Evolutionary conservation across 1,139 yeast species (phyloP), one percentile per base, ranked within the genome.

Genomic region (Lodderomyces orthopsilosis): DNA sequence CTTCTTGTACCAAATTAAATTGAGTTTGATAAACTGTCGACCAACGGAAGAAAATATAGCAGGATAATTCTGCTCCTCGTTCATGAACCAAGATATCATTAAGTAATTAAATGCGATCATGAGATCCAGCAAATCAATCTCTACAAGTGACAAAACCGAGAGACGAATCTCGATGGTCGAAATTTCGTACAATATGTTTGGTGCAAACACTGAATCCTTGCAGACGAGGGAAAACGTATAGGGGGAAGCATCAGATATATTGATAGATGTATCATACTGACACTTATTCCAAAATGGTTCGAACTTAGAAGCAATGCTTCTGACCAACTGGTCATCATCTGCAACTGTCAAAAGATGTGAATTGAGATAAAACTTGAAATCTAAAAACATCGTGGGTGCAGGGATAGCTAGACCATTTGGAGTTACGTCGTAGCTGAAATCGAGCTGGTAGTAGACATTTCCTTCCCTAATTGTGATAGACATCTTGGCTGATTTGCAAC

Each of bases 21-120:
- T 68, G 22, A 56, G 43, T 28, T 48, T 47, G 38, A 70, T 55
- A 24, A 59, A 50, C 14, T 50, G 54, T 26, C 75, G 53, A 1
- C 74, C 74, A 44, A 62, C 58, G 22, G 51, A 55, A n/a, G 75
- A 68, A 45, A 70, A 70, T 2, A 67, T 60, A 13, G 68, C 55
- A 1, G 77, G 77, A 39, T 52, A 61, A 36, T 45, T 42, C 35
- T 41, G 45, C 48, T 71, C 77, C 22, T 66, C 50, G 17, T 64
- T 53, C 19, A 70, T 14, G 6, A 65, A 37, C 50, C 68, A 54
- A 1, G 71, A 62, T 3, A 52, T 47, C 37, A 68, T 46, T 40
- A 63, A 51, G 44, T 68, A 66, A 44, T 69, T 62, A 30, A 67
- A 49, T n/a, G 56, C 28, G 3, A 8, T 4, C 18, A 39, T 10